Conservation (phyloP, 306 rosid genomes). For the Lithocarpus polystachyus region DNA sequence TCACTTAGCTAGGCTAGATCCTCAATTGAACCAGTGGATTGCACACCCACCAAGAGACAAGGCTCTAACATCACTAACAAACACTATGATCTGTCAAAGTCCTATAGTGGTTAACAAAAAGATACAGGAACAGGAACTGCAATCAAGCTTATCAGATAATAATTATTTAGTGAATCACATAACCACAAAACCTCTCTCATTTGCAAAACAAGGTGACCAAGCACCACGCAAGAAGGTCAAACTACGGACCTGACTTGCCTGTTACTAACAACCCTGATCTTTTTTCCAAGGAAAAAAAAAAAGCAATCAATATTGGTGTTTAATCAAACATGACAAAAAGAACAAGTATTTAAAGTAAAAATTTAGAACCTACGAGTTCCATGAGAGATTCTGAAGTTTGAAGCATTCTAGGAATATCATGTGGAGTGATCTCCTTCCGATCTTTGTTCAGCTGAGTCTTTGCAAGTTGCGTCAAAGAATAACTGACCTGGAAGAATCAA, state of each 20-base stretch:
- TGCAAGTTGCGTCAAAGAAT: constrained; percentile 80
- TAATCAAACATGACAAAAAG: not conserved
- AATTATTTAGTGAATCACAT: not conserved
- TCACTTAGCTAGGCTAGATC: constrained; percentile 3
- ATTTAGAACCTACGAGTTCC: constrained; percentile 64
- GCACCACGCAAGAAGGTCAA: not conserved
- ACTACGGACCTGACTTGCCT: not conserved
- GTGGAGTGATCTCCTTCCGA: constrained; percentile 86
- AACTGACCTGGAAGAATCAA: constrained; percentile 77
- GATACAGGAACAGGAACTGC: not conserved
- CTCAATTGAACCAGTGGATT: not conserved
- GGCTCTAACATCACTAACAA: not conserved
- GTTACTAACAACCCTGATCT: not conserved
- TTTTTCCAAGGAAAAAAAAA: not conserved
- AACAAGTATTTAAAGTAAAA: constrained; percentile 13
- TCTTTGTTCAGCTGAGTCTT: constrained; percentile 84
- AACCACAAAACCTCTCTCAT: not conserved
- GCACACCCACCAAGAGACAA: not conserved
- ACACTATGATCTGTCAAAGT: not conserved
- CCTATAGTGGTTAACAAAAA: not conserved
- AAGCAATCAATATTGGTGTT: not conserved
- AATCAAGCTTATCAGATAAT: not conserved
- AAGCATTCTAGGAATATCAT: constrained; percentile 70
- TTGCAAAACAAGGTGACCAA: not conserved
- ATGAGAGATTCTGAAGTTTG: constrained; percentile 68